Conservation (phyloP, 768 basidiomycete species). For the Amanita polypyramis region DNA sequence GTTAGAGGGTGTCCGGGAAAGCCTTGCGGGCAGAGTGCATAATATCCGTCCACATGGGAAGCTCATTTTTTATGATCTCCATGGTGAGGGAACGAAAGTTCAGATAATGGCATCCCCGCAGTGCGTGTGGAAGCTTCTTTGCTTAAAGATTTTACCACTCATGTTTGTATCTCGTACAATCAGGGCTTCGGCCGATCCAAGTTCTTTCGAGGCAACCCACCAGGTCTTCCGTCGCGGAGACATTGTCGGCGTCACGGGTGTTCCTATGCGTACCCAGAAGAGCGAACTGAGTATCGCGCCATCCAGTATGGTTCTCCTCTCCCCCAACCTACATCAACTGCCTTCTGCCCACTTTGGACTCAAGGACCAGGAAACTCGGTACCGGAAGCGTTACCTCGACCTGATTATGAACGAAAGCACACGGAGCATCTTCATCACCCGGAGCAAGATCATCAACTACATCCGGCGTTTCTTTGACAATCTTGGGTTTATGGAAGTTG, state of each 20-base stretch:
- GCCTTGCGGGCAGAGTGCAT: constrained; percentile 85
- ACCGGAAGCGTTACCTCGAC: constrained; percentile 98
- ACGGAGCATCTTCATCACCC: constrained; percentile 83
- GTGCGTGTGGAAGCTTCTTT: constrained; percentile 29
- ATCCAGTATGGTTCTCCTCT: constrained; percentile 71
- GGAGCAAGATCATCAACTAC: constrained; percentile 87
- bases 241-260: constrained; percentile 87
- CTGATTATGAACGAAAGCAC: constrained; percentile 90
- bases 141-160: no score
- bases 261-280: constrained; percentile 87
- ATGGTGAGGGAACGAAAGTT: constrained; percentile 85
- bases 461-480: constrained; percentile 82
- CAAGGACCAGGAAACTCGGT: constrained; percentile 95
- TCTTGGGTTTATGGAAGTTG: constrained; percentile 95
- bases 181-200: constrained; percentile 56
- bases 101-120: constrained; percentile 91
- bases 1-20: constrained; percentile 46
- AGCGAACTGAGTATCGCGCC: constrained; percentile 91
- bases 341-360: constrained; percentile 89
- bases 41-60: constrained; percentile 82
- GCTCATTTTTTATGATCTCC: constrained; percentile 90
- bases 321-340: constrained; percentile 93
- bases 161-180: neutral
- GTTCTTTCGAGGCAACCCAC: constrained; percentile 61
- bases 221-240: constrained; percentile 91